Conservation (phyloP, 257 asterid genomes). For the Gynochthodes officinalis region DNA sequence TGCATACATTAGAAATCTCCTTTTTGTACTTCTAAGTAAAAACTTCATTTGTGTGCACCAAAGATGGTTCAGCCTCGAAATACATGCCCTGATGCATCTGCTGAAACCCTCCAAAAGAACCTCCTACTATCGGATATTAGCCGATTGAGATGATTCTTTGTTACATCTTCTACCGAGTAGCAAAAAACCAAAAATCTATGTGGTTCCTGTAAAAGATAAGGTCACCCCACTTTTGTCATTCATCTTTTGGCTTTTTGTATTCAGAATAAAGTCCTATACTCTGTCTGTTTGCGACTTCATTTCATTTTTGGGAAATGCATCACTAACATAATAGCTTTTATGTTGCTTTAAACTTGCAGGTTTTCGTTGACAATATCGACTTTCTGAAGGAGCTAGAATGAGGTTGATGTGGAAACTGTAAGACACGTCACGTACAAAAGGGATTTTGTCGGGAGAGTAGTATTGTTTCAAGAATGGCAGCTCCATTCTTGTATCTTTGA, state of each 20-base stretch:
- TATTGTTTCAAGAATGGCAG: conserved; percentile 10
- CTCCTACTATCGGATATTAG: neutral
- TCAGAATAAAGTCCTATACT: too few relatives aligned
- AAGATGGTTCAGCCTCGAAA: neutral
- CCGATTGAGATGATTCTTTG: neutral
- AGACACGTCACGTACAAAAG: conserved; percentile 14
- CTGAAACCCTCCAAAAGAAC: neutral
- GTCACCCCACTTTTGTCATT: neutral
- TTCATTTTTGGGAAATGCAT: neutral
- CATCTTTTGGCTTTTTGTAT: neutral
- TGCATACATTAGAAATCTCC: neutral
- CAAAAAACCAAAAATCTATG: neutral
- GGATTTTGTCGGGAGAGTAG: conserved; percentile 5
- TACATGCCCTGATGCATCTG: neutral
- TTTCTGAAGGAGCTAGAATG: conserved; percentile 82
- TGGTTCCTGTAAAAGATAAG: neutral
- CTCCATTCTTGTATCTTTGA: conserved; percentile 2
- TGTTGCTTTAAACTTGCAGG: conserved; percentile 45
- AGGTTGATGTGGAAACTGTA: neutral
- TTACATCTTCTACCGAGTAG: neutral
- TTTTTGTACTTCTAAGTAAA: neutral
- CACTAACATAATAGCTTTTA: neutral
- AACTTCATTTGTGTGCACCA: neutral
- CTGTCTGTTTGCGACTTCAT: neutral
- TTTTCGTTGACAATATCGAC: conserved; percentile 87